phyloP scores from a whole-genome alignment of 2,329 filamentous ascomycete species.

The Nothomitra cinnamomea region DNA sequence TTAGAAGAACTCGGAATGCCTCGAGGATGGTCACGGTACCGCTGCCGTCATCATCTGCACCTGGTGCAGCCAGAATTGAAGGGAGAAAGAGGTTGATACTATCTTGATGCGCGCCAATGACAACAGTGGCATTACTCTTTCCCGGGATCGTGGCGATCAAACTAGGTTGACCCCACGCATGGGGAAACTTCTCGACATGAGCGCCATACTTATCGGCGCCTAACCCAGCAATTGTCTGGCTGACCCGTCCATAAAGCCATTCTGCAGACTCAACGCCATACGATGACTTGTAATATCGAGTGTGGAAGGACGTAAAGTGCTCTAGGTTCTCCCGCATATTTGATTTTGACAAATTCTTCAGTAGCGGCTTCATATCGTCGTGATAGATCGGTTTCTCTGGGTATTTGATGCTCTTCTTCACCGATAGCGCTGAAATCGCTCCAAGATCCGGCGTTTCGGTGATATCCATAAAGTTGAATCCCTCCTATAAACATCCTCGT shows the following conservation, averaged over 20 bases:
- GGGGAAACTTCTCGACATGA: constrained; percentile 54
- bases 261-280: constrained; percentile 70
- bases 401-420: constrained; percentile 38
- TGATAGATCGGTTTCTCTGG: constrained; percentile 50
- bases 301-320: constrained; percentile 63
- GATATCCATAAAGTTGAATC: constrained; percentile 86
- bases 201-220: constrained; percentile 52
- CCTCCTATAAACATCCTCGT: constrained; percentile 36
- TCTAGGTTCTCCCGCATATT: constrained; percentile 66
- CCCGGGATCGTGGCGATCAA: constrained; percentile 88
- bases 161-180: constrained; percentile 77
- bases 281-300: constrained; percentile 63
- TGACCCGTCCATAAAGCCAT: constrained; percentile 68
- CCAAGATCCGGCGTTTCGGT: constrained; percentile 57
- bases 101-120: constrained; percentile 87
- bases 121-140: constrained; percentile 63
- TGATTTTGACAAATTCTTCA: constrained; percentile 52
- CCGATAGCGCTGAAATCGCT: constrained; percentile 17
- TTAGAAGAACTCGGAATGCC: constrained; percentile 64
- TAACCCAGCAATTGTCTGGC: constrained; percentile 50
- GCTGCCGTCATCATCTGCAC: constrained; percentile 89
- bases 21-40: constrained; percentile 92
- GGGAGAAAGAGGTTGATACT: constrained; percentile 88
- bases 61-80: constrained; percentile 66
- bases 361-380: constrained; percentile 47